Evolutionary conservation across 2,329 filamentous ascomycete species (phyloP).

Genomic region (Aspergillus unguis): DNA sequence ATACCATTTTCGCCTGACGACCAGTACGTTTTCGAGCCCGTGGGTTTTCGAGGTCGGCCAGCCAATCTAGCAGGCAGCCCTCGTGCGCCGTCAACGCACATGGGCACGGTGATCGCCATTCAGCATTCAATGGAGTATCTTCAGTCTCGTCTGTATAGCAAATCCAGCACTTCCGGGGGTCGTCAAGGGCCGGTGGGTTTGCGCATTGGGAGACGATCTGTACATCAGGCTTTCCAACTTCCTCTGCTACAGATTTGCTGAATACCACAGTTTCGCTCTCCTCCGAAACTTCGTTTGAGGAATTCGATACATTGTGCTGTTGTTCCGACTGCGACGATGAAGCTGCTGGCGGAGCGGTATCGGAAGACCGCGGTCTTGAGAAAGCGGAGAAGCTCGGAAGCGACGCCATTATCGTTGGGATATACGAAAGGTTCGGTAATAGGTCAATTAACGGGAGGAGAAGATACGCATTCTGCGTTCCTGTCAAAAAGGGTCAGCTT

Average conservation of each 20-base stretch:
- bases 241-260: slow-evolving; percentile 22
- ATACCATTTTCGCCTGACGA: slow-evolving; percentile 63
- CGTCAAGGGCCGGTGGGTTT: slow-evolving; percentile 16
- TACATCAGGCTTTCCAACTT: slow-evolving; percentile 17
- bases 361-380: slow-evolving; percentile 26
- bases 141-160: slow-evolving; percentile 66
- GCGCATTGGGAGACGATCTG: slow-evolving; percentile 16
- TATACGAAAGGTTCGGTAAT: background rate
- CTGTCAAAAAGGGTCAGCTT: no score
- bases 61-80: slow-evolving; percentile 83
- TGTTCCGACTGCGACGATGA: slow-evolving; percentile 7
- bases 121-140: slow-evolving; percentile 55
- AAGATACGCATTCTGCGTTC: slow-evolving; percentile 13
- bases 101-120: slow-evolving; percentile 85
- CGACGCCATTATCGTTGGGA: slow-evolving; percentile 32
- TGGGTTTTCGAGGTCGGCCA: slow-evolving; percentile 77
- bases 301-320: background rate
- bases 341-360: slow-evolving; percentile 21
- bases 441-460: background rate
- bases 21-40: slow-evolving; percentile 49
- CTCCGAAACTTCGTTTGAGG: slow-evolving; percentile 20
- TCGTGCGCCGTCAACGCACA: slow-evolving; percentile 92
- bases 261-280: slow-evolving; percentile 32
- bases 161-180: slow-evolving; percentile 62
- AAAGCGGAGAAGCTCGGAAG: slow-evolving; percentile 30